Percentiles rank a stretch among this genome's conserved stretches.
These are phyloP conservation scores for Flaveria trinervia DNA, from an alignment of 129 eudicot genomes.

Conservation along the genomic window DNA sequence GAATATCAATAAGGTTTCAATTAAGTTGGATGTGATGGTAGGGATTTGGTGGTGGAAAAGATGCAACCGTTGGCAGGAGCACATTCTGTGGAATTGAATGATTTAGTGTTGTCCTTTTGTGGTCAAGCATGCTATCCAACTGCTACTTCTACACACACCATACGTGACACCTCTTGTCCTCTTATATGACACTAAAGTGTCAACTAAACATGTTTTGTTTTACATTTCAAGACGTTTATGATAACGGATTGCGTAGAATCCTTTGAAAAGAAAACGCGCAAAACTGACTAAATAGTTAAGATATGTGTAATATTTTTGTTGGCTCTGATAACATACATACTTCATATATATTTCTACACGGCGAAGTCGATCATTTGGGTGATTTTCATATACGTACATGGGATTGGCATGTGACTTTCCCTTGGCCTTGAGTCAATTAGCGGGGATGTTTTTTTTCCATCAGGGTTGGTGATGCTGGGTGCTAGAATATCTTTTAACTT, in stretches of 20 bases:
- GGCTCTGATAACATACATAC: background rate
- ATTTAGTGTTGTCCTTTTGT: conserved; percentile 37
- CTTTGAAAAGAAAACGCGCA: background rate
- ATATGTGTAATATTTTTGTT: background rate
- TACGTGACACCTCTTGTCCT: background rate
- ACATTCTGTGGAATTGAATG: conserved; percentile 10
- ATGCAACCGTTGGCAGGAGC: conserved; percentile 30
- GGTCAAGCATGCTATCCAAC: conserved; percentile 35
- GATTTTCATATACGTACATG: no score
- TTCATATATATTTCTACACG: no score
- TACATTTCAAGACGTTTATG: background rate
- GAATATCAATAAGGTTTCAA: background rate
- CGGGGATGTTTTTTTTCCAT: no score
- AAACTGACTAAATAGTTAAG: background rate
- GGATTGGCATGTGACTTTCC: no score
- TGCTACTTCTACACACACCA: conserved; percentile 3
- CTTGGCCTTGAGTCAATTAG: no score
- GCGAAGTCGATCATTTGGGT: no score
- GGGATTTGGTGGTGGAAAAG: conserved; percentile 33
- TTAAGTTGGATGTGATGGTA: conserved; percentile 20
- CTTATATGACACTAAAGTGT: background rate
- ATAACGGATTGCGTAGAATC: background rate
- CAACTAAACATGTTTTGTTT: background rate
- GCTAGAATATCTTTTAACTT: no score
- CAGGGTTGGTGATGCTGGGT: no score